Evolutionary conservation across 2,329 filamentous ascomycete genomes (phyloP), one percentile per base, ranked within the genome.

Genomic region (Dothideomycetes sp.): DNA sequence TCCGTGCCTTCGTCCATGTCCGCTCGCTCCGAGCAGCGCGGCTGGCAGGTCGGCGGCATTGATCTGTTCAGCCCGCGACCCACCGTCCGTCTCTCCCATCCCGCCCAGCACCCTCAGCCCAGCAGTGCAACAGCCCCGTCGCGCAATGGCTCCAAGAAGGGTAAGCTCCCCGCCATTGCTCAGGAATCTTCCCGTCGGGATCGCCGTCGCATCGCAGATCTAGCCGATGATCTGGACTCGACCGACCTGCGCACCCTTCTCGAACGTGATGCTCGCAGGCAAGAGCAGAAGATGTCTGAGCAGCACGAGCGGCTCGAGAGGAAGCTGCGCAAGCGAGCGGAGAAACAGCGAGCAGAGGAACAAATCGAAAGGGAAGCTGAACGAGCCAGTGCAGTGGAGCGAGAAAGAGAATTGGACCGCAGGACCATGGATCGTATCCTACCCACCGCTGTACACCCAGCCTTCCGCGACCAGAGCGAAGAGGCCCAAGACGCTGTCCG

Each of bases 201-300:
- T 62, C 84, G 62, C 64, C 83, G 60, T 62, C 68, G 69, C 24
- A 73, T 82, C 34, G 75, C 79, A 43, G 73, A 75, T 33, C 58
- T 96, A 33, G 91, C 87, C 16, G 84, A 96, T 55, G 81, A 84
- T 43, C 69, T 98, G 40, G 85, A 86, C 60, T 83, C 91, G 3
- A 77, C 81, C 38, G 88, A 86, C 50, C 60, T 98, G 30, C 75
- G 89, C 43, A 84, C 94, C 55, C 69, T 96, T 19, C 81, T 98
- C 75, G 91, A 98, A 52, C 72, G 91, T 44, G 91, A 98, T 54
- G 73, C 80, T 48, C 76, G 88, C 52, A 75, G 91, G 42, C 77
- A 74, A 47, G 84, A 94, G 49, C 77, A 78, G 56, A 88, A 84
- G 61, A 75, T 72, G 38, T 68, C 73, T 42, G 70, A 71, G 29